Evolutionary conservation across 2,329 filamentous ascomycete genomes (phyloP), one percentile per base, ranked within the genome.

Genomic region (Waltergamsia citrina): DNA sequence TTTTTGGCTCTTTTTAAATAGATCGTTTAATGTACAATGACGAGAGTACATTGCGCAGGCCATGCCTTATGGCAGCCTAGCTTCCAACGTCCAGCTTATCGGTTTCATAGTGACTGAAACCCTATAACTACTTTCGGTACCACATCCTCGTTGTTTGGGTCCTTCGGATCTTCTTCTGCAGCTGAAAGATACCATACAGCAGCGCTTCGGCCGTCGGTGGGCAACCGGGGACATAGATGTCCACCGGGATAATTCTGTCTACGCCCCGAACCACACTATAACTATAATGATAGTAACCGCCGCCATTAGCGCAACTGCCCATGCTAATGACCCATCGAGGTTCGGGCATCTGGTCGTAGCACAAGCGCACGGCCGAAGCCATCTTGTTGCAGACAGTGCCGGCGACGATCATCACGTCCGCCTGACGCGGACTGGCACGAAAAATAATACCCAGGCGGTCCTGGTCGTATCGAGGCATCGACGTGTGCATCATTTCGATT

Each of bases 241-340:
- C 78, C 11, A 82, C 78, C 0, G 78, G 78, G 3, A 81, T 61
- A 43, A 82, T 69, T 8, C 78, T 59, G 52, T 82, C 78, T 39
- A 76, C 77, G 0, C 78, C 78, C 24, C 78, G 60, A 11, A 76
- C 67, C 11, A 82, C 77, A 33, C 63, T 71, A 56, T 84, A 84
- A 49, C 73, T 79, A 56, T 83, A 83, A 52, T 84, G 78, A 54
- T 84, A 84, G 54, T 84, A 83, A 11, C 79, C 79, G 37, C 79
- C 79, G 16, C 79, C 78, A 49, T 83, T 83, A 18, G 79, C 78
- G 49, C 79, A 83, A 36, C 69, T 77, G 6, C 78, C 78, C 78
- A 82, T 82, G 45, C 72, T 78, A 43, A 82, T 73, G 16, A 67
- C 57, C 74, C 74, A 79, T 40, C 66, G 57, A 0, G 75, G 75